A percentile compares a stretch with the other conserved stretches of the same genome.
Conservation (phyloP, 805 yeast genomes). For the Schizosaccharomyces osmophilus region DNA sequence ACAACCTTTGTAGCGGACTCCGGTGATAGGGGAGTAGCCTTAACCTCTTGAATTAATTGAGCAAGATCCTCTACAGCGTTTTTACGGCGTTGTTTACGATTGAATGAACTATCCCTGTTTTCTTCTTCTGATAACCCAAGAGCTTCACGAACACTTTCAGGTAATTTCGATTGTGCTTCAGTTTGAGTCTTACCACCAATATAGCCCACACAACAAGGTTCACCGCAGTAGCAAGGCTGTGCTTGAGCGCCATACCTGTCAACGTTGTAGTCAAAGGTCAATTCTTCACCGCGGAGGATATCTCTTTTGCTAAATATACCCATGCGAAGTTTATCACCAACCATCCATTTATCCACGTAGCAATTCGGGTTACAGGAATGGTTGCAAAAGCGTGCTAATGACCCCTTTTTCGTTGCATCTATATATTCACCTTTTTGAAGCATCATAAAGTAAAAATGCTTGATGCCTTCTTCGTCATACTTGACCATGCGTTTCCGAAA, state of each 20-base stretch:
- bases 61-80: slow-evolving; percentile 13
- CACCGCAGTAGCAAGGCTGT: slow-evolving; percentile 87
- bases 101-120: slow-evolving; percentile 28
- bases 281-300: slow-evolving; percentile 59
- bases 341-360: slow-evolving; percentile 92
- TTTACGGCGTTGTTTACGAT: slow-evolving; percentile 36
- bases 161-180: slow-evolving; percentile 61
- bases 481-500: slow-evolving; percentile 50
- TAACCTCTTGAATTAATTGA: not conserved
- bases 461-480: slow-evolving; percentile 59
- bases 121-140: not conserved
- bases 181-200: slow-evolving; percentile 96
- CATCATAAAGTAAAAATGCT: slow-evolving; percentile 84
- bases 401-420: slow-evolving; percentile 79
- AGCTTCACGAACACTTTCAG: slow-evolving; percentile 29
- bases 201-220: slow-evolving; percentile 70
- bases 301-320: slow-evolving; percentile 73
- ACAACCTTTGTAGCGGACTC: slow-evolving; percentile 53
- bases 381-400: slow-evolving; percentile 74
- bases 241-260: slow-evolving; percentile 89
- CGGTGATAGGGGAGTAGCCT: slow-evolving; percentile 8
- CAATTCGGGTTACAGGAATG: slow-evolving; percentile 93
- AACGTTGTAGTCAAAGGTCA: slow-evolving; percentile 79
- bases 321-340: slow-evolving; percentile 71
- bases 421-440: slow-evolving; percentile 70